Evolutionary conservation across 345 rosid species (phyloP), one percentile per base, ranked within the genome.

Genomic region (Ricinus communis): DNA sequence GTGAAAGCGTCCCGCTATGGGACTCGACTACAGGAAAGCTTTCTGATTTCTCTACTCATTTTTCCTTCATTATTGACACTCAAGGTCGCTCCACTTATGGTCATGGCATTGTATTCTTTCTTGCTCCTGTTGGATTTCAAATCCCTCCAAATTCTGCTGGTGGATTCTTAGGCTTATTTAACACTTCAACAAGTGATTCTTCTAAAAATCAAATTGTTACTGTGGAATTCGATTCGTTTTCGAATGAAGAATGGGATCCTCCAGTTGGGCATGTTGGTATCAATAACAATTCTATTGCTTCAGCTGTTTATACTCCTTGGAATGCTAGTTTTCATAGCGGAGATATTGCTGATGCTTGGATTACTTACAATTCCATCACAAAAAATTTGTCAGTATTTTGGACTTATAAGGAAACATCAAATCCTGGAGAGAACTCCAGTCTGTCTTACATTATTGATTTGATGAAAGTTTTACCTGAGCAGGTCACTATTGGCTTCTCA

Each of bases 71-170:
- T 9, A 79, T 84, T 12, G 74, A 82, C 30, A 41, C 68, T 0
- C 45, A 51, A 38, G 31, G 15, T 0, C 30, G 22, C 10, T 2
- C 70, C 0, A 0, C 0, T 2, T 72, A 76, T 45, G 82, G 77
- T 5, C 46, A 62, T 3, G 82, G 87, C 7, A 28, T 84, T n/a
- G 75, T 69, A 0, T 86, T 86, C 74, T 86, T 84, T 59, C 79
- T 83, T 1, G 81, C 82, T 28, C 82, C 84, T 0, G 81, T 62
- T 0, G 83, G 77, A 31, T 84, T 66, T 33, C 77, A 70, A 22
- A 82, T 86, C 67, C 87, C 86, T 0, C 77, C 79, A 3, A 80
- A 86, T 56, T 82, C 86, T 14, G 75, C 68, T 0, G 82, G 79
- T 36, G 87, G 83, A 1, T 82, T 80, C 47, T 47, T 86, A 15